Conservation (phyloP, 305 asterid species). For the Andrographis paniculata region DNA sequence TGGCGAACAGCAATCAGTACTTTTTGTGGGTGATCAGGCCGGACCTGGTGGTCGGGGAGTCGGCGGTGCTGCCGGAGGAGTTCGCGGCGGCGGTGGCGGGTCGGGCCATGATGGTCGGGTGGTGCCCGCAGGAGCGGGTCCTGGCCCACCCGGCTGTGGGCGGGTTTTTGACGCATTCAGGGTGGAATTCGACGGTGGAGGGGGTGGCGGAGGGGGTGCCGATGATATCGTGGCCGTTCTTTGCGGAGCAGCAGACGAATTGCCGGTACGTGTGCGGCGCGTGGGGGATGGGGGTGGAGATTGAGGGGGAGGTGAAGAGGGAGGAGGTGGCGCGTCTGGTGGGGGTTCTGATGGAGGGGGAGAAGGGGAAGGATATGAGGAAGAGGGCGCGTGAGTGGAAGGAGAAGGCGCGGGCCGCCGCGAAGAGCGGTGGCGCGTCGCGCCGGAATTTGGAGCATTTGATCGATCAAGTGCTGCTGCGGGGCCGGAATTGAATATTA, state of each 20-base stretch:
- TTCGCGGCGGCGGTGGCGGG: slow-evolving; percentile 30
- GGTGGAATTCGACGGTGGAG: slow-evolving; percentile 66
- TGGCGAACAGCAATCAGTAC: slow-evolving; percentile 35
- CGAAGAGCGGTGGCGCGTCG: slow-evolving; percentile 33
- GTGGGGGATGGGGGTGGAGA: slow-evolving; percentile 57
- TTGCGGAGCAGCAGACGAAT: slow-evolving; percentile 62
- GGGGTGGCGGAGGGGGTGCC: slow-evolving; percentile 50
- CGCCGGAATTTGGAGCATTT: slow-evolving; percentile 27
- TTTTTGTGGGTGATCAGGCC: slow-evolving; percentile 61
- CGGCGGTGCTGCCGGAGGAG: slow-evolving; percentile 39
- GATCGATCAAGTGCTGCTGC: slow-evolving; percentile 20
- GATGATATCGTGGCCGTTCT: slow-evolving; percentile 64
- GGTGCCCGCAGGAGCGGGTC: slow-evolving; percentile 59
- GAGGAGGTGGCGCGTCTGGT: slow-evolving; percentile 48
- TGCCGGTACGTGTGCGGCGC: slow-evolving; percentile 44
- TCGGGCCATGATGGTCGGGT: slow-evolving; percentile 44
- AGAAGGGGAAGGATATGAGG: slow-evolving; percentile 40
- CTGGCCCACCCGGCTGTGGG: slow-evolving; percentile 45
- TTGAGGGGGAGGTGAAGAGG: slow-evolving; percentile 45
- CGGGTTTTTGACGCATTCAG: slow-evolving; percentile 56
- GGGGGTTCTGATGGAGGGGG: slow-evolving; percentile 39
- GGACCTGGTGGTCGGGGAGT: slow-evolving; percentile 39
- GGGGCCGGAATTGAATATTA: not conserved
- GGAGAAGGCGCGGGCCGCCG: slow-evolving; percentile 30
- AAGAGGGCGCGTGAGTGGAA: slow-evolving; percentile 38